These are phyloP conservation scores for Auriculariales sp. DNA, from an alignment of 768 basidiomycete species.

Conservation along the genomic window DNA sequence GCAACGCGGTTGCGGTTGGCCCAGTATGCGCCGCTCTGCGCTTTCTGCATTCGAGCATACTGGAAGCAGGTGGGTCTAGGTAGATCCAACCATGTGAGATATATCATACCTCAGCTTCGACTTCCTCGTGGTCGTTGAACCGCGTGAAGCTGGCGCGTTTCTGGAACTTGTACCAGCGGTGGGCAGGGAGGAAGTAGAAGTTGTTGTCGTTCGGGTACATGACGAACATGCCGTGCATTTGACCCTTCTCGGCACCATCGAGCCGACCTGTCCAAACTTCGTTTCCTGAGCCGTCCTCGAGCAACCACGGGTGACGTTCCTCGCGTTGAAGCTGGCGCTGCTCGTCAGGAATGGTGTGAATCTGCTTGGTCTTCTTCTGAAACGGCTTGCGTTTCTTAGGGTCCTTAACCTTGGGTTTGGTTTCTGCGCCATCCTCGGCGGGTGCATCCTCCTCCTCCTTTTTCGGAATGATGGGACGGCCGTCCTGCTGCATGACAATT, in stretches of 20 bases:
- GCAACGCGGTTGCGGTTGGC: constrained; percentile 33
- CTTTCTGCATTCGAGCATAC: constrained; percentile 47
- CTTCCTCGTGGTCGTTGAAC: constrained; percentile 50
- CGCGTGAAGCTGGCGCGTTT: constrained; percentile 61
- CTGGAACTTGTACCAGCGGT: constrained; percentile 88
- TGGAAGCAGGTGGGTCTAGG: constrained; percentile 16
- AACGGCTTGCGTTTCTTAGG: constrained; percentile 40
- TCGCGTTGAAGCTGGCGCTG: constrained; percentile 66
- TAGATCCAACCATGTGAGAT: constrained; percentile 3
- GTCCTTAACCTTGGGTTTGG: constrained; percentile 28
- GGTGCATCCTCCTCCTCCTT: constrained; percentile 12
- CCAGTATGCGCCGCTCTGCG: constrained; percentile 65
- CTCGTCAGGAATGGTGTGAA: constrained; percentile 69
- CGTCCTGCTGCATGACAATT: constrained; percentile 58
- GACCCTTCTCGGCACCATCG: constrained; percentile 59
- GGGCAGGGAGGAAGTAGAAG: constrained; percentile 78
- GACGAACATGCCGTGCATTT: constrained; percentile 74
- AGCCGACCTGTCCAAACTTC: constrained; percentile 74
- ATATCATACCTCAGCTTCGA: constrained; percentile 45
- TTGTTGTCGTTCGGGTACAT: constrained; percentile 49
- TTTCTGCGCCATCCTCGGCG: constrained; percentile 14
- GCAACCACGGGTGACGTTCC: constrained; percentile 84
- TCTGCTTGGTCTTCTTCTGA: constrained; percentile 74
- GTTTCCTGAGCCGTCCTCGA: constrained; percentile 60
- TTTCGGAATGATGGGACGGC: constrained; percentile 35